Percentiles rank a stretch among this genome's conserved stretches.
Evolutionary conservation across 2,329 filamentous ascomycete species (phyloP).

Genomic region (Microdochium bolleyi): DNA sequence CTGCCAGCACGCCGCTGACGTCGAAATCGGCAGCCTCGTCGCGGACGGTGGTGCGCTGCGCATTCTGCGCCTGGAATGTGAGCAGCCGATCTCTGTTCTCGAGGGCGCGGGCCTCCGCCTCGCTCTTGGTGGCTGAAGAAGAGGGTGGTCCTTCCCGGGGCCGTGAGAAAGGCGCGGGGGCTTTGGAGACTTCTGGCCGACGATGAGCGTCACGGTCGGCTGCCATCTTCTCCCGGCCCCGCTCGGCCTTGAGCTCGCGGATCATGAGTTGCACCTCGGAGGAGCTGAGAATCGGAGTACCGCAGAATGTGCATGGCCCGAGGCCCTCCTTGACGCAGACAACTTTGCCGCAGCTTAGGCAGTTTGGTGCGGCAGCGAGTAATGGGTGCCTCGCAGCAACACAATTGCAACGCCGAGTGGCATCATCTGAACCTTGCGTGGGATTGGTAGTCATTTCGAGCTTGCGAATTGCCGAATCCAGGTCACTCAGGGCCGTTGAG

Average conservation of each 20-base stretch:
- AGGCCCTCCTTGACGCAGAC: slow-evolving; percentile 91
- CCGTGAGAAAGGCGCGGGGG: slow-evolving; percentile 51
- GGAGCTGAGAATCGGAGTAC: slow-evolving; percentile 60
- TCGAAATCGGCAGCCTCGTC: slow-evolving; percentile 71
- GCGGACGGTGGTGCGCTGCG: slow-evolving; percentile 71
- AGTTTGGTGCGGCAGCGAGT: slow-evolving; percentile 88
- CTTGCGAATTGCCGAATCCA: slow-evolving; percentile 75
- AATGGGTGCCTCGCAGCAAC: slow-evolving; percentile 83
- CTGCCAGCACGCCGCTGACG: slow-evolving; percentile 31
- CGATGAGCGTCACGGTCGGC: slow-evolving; percentile 66
- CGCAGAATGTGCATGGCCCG: slow-evolving; percentile 90
- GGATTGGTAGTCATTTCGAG: slow-evolving; percentile 93
- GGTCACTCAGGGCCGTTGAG: slow-evolving; percentile 62
- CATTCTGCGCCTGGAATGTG: slow-evolving; percentile 78
- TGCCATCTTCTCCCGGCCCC: slow-evolving; percentile 79
- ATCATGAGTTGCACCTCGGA: slow-evolving; percentile 82
- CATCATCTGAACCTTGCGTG: slow-evolving; percentile 47
- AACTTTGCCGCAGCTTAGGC: slow-evolving; percentile 85
- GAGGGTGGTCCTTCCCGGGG: slow-evolving; percentile 21
- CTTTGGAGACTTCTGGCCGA: slow-evolving; percentile 55
- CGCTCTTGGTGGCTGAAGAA: slow-evolving; percentile 29
- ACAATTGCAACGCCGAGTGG: slow-evolving; percentile 71
- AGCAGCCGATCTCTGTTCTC: slow-evolving; percentile 77
- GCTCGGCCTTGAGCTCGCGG: slow-evolving; percentile 71
- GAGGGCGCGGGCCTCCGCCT: slow-evolving; percentile 60